Evolutionary conservation across 352 stramenopile species (phyloP).

Genomic region (Phytopythium delawarense): DNA sequence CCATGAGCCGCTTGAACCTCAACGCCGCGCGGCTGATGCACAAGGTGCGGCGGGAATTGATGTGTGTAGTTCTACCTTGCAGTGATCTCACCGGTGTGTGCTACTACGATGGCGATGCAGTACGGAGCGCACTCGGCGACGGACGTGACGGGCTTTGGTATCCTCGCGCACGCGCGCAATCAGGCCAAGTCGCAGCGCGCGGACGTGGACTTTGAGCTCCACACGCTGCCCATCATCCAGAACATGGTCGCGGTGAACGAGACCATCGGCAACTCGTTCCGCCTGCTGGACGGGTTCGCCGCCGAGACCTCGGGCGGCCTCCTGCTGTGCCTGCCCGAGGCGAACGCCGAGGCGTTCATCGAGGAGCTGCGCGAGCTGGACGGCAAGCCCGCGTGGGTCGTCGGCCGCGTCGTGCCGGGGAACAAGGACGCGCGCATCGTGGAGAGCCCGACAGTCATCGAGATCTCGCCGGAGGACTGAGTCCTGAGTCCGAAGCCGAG

Average conservation of each 20-base stretch:
- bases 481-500: conserved; percentile 10
- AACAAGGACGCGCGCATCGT: conserved; percentile 60
- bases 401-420: conserved; percentile 87
- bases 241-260: conserved; percentile 88
- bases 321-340: conserved; percentile 86
- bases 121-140: conserved; percentile 91
- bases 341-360: conserved; percentile 84
- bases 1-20: conserved; percentile 92
- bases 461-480: conserved; percentile 41
- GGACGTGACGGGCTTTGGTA: conserved; percentile 95
- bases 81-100: not conserved
- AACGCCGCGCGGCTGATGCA: conserved; percentile 91
- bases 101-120: conserved; percentile 20
- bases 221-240: conserved; percentile 92
- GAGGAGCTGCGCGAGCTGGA: conserved; percentile 85
- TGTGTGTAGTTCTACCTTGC: not conserved
- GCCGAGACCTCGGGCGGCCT: conserved; percentile 94
- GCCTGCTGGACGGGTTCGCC: conserved; percentile 88
- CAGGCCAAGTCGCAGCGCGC: conserved; percentile 89
- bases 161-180: conserved; percentile 92
- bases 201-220: conserved; percentile 89
- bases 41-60: conserved; percentile 32
- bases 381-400: conserved; percentile 89
- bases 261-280: conserved; percentile 90
- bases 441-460: conserved; percentile 43